Percentiles rank a stretch among this genome's conserved stretches.
Evolutionary conservation across 257 asterid species (phyloP).

Genomic region (Salvia splendens): DNA sequence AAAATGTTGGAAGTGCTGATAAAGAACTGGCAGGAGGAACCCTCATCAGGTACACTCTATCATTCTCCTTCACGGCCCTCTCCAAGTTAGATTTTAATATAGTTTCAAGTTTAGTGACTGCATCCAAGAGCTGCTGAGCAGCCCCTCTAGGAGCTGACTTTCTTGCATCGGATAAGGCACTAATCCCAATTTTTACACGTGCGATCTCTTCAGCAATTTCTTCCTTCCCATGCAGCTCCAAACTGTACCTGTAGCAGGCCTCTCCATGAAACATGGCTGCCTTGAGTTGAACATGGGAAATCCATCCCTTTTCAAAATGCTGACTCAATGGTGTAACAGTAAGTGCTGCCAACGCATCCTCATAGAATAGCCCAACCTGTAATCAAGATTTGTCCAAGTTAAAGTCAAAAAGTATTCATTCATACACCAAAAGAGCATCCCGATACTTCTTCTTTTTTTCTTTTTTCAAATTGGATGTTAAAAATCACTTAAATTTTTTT

Average conservation of each 20-base stretch:
- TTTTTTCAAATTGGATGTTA: background rate
- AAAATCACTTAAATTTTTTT: background rate
- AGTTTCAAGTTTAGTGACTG: conserved; percentile 63
- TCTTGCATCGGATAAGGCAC: conserved; percentile 66
- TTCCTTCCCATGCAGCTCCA: conserved; percentile 94
- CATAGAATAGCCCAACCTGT: conserved; percentile 88
- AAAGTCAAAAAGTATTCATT: conserved; percentile 16
- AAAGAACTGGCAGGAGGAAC: conserved; percentile 84
- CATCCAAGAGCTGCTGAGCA: conserved; percentile 79
- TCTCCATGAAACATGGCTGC: conserved; percentile 90
- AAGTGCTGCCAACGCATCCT: conserved; percentile 86
- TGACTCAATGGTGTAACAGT: conserved; percentile 73
- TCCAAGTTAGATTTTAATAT: conserved; percentile 70
- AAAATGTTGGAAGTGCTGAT: conserved; percentile 76
- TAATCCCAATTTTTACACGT: conserved; percentile 81
- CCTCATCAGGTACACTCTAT: conserved; percentile 93
- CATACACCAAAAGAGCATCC: background rate
- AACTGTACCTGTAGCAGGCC: conserved; percentile 84
- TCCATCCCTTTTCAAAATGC: conserved; percentile 91
- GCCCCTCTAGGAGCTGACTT: conserved; percentile 82
- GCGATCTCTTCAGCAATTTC: conserved; percentile 98
- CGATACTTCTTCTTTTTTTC: background rate
- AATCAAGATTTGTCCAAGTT: conserved; percentile 27
- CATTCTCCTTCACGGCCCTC: conserved; percentile 90
- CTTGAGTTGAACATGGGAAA: conserved; percentile 87